phyloP scores from a whole-genome alignment of 2,329 filamentous ascomycete genomes.

The Tolypocladium tundrense region DNA sequence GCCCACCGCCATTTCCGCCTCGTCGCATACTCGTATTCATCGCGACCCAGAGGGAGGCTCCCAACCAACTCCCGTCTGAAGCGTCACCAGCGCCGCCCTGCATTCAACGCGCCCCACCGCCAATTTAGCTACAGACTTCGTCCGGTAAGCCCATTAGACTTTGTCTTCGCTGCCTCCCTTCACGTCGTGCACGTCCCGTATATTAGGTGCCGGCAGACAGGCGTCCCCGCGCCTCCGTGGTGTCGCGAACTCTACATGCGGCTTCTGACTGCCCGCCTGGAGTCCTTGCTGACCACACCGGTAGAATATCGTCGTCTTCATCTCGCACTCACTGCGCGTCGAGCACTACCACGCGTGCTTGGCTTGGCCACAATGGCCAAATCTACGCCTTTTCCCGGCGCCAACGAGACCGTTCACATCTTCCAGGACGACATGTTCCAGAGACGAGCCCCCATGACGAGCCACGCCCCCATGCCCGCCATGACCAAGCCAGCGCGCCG shows the following conservation, averaged over 20 bases:
- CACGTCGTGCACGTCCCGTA: background rate
- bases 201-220: background rate
- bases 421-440: slow-evolving; percentile 42
- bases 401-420: slow-evolving; percentile 38
- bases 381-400: slow-evolving; percentile 34
- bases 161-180: slow-evolving; percentile 1
- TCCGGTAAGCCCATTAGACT: background rate
- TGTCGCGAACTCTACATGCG: too few species aligned
- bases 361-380: slow-evolving; percentile 41
- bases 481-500: slow-evolving; percentile 36
- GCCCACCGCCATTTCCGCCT: background rate
- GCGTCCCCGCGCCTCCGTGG: background rate
- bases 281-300: background rate
- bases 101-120: slow-evolving; percentile 3
- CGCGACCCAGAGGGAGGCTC: background rate
- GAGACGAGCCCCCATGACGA: slow-evolving; percentile 37
- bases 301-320: background rate
- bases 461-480: slow-evolving; percentile 46
- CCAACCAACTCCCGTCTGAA: background rate
- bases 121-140: background rate
- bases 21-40: background rate
- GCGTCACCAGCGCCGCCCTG: slow-evolving; percentile 2
- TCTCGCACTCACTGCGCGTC: slow-evolving; percentile 1
- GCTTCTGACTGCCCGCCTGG: background rate
- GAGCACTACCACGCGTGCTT: slow-evolving; percentile 1